Base-by-base conservation (phyloP, 176 grass and related monocot genomes). In the Thinopyrum elongatum region DNA sequence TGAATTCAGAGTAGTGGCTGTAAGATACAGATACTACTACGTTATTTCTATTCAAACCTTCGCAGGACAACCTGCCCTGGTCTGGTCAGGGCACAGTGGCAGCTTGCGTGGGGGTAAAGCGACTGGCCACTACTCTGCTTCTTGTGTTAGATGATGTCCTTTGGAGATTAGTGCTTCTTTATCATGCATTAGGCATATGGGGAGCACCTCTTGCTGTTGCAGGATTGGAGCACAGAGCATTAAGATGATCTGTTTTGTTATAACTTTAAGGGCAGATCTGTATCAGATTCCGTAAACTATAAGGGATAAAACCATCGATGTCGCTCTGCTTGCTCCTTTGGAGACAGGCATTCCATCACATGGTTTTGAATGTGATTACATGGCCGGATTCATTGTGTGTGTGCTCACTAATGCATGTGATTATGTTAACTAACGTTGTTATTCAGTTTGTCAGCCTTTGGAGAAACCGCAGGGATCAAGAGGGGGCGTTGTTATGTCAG, bases 321-420 rank as follows among this genome's bases (percentile, higher is more conserved):
- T 85, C 82, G 77, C 86, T 85, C 65, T 91, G 90, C 82, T 85
- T 85, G 86, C 78, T 82, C 70, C 86, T 88, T 88, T 85, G 90
- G 90, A 91, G 90, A 85, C 90, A 88, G 12, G 61, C 84, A 85
- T 85, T 85, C 82, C 53, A 42, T 88, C 77, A 77, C 90, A 82
- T 91, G 84, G 79, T 78, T 65, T 28, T 73, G 79, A 25, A 58
- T 46, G 49, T 36, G 34, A 74, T 70, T 84, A 55, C 71, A 77
- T 83, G 89, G 69, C 70, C 55, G 82, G 81, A 88, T 88, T 69
- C 90, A 85, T 72, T 85, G 90, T 85, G 74, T 81, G 89, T 83
- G 71, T 74, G 58, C 71, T 41, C 70, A 64, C 82, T 91, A 34
- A 88, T 72, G 26, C 41, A 70, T 65, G 70, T 42, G 46, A 76